These are phyloP conservation scores for Dactylellina leptospora DNA, from an alignment of 2,329 filamentous ascomycete species.

Conservation along the genomic window DNA sequence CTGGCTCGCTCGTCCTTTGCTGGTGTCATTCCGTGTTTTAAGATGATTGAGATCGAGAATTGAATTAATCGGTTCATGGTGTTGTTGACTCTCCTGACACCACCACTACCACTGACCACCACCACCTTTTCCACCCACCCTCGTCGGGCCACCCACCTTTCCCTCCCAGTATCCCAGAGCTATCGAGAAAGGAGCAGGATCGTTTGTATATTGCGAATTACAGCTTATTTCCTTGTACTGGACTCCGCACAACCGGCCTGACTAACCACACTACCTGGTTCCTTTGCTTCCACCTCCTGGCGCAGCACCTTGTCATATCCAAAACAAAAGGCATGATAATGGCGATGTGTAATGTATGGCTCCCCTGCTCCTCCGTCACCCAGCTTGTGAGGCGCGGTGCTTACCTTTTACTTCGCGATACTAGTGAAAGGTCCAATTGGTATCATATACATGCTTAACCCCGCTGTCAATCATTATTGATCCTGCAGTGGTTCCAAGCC, in stretches of 20 bases:
- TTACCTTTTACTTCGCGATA: conserved; percentile 16
- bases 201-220: conserved; percentile 22
- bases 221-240: conserved; percentile 35
- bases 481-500: conserved; percentile 32
- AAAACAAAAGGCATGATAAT: conserved; percentile 39
- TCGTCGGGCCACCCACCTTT: conserved; percentile 33
- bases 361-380: conserved; percentile 22
- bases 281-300: conserved; percentile 29
- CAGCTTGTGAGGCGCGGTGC: conserved; percentile 11
- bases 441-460: conserved; percentile 22
- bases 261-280: conserved; percentile 39
- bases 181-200: conserved; percentile 41
- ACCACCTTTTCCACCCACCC: conserved; percentile 43
- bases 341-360: conserved; percentile 30
- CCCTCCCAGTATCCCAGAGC: conserved; percentile 7
- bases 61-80: no score
- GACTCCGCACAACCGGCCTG: conserved; percentile 42
- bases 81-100: conserved; percentile 2
- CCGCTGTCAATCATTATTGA: conserved; percentile 46
- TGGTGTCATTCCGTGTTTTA: background rate
- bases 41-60: conserved; percentile 2
- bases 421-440: background rate
- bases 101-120: conserved; percentile 38
- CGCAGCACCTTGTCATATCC: conserved; percentile 18
- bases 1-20: background rate